These are phyloP conservation scores for Acanthamoeba lenticulata DNA, from an alignment of 208 protist genomes.

Conservation along the genomic window DNA sequence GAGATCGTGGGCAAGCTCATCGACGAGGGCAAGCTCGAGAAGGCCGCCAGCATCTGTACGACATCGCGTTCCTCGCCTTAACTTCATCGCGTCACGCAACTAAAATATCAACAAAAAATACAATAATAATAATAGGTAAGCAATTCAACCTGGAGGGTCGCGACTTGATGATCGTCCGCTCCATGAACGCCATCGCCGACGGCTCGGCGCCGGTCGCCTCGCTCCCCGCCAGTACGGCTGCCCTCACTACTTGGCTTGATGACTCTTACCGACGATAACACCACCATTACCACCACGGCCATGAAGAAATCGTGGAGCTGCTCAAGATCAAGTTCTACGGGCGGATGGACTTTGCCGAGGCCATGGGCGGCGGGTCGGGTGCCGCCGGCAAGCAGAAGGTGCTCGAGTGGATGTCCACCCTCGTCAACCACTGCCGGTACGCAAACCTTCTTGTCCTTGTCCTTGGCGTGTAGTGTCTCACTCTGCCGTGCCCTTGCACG, in stretches of 20 bases:
- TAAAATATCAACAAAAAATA: neutral
- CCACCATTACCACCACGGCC: too few relatives aligned
- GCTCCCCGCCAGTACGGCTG: neutral
- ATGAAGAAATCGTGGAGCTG: neutral
- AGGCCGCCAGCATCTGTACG: slow-evolving; percentile 45
- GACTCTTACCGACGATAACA: neutral
- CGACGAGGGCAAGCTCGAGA: slow-evolving; percentile 31
- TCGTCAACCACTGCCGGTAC: slow-evolving; percentile 1
- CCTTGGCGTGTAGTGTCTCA: neutral
- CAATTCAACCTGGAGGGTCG: slow-evolving; percentile 31
- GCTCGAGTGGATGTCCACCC: neutral
- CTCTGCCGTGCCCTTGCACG: neutral
- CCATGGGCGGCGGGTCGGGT: slow-evolving; percentile 8
- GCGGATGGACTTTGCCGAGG: neutral
- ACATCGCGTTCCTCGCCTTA: neutral
- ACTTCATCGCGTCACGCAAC: neutral
- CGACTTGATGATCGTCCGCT: neutral
- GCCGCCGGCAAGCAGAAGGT: neutral
- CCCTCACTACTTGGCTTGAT: neutral
- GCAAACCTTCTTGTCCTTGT: neutral
- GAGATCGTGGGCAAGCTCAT: slow-evolving; percentile 53
- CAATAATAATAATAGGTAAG: slow-evolving; percentile 21
- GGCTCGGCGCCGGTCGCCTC: neutral
- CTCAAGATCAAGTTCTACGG: slow-evolving; percentile 42
- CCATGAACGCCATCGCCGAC: slow-evolving; percentile 45